Conservation (phyloP, 2,329 filamentous ascomycete genomes). For the Neofusicoccum kwambonambiense region DNA sequence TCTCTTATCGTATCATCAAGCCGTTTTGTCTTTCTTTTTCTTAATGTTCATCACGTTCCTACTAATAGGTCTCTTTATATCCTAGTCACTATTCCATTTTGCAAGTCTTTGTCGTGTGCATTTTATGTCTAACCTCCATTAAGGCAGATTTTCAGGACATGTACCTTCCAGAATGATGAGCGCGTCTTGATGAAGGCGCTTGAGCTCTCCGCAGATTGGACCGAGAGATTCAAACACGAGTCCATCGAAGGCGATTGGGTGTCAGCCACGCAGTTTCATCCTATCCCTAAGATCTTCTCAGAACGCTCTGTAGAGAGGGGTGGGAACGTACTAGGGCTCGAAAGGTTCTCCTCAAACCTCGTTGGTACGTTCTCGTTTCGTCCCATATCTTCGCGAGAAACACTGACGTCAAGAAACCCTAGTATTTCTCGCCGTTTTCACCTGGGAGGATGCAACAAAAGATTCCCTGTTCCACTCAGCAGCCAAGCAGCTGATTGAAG, state of each 20-base stretch:
- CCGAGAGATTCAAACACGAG: constrained; percentile 29
- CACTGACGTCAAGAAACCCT: not conserved
- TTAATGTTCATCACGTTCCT: not conserved
- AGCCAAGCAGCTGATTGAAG: not conserved
- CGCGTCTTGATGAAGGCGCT: constrained; percentile 38
- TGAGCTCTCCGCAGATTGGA: constrained; percentile 41
- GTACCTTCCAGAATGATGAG: constrained; percentile 34
- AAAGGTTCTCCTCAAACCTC: constrained; percentile 20
- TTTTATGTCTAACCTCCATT: not conserved
- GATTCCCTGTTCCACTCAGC: not conserved
- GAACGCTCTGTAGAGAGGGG: constrained; percentile 13
- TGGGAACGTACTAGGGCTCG: constrained; percentile 24
- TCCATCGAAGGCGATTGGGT: constrained; percentile 16
- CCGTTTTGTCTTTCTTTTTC: too few species aligned
- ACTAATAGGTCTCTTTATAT: too few species aligned
- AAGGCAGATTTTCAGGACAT: constrained; percentile 23
- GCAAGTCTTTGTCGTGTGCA: not conserved
- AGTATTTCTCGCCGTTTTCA: not conserved
- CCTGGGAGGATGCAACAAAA: not conserved
- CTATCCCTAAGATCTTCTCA: constrained; percentile 18
- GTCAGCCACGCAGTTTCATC: constrained; percentile 21
- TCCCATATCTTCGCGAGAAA: not conserved
- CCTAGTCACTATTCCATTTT: too few species aligned
- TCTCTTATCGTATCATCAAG: not conserved
- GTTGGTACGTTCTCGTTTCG: not conserved